Percentiles rank a stretch among this genome's conserved stretches.
Conservation (phyloP, 2,329 filamentous ascomycete genomes). For the Penicillium janthinellum region DNA sequence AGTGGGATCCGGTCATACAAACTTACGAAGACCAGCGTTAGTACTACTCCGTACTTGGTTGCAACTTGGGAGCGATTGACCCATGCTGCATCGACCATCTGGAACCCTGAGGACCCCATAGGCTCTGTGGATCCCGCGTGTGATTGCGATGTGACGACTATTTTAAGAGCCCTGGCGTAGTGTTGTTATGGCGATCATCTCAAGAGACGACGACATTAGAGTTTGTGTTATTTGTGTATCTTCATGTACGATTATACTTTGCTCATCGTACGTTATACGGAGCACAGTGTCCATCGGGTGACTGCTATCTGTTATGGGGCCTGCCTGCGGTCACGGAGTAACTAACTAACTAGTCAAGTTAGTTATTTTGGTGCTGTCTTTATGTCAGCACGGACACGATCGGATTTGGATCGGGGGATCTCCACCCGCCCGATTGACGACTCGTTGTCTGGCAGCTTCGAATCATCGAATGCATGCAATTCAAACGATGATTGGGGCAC, state of each 20-base stretch:
- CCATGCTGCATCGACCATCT: background rate
- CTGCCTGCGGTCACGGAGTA: background rate
- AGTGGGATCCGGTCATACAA: background rate
- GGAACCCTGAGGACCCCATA: background rate
- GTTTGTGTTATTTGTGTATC: background rate
- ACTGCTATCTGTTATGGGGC: no score
- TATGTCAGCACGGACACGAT: background rate
- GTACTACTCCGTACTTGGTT: background rate
- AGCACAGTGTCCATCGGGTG: no score
- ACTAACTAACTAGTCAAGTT: no score
- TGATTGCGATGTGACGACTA: conserved; percentile 1
- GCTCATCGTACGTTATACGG: no score
- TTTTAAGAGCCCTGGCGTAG: background rate
- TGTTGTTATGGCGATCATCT: background rate
- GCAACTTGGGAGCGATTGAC: background rate
- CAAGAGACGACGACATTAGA: background rate
- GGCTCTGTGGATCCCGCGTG: background rate
- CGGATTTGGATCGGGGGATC: background rate
- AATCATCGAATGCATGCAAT: background rate
- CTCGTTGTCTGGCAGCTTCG: background rate
- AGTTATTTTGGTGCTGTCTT: background rate
- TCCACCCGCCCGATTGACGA: background rate
- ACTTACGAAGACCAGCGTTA: background rate
- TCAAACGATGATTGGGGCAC: background rate
- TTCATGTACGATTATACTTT: background rate